A percentile compares a stretch with the other conserved stretches of the same genome.
Conservation (phyloP, 306 rosid species). For the Malus orientalis region DNA sequence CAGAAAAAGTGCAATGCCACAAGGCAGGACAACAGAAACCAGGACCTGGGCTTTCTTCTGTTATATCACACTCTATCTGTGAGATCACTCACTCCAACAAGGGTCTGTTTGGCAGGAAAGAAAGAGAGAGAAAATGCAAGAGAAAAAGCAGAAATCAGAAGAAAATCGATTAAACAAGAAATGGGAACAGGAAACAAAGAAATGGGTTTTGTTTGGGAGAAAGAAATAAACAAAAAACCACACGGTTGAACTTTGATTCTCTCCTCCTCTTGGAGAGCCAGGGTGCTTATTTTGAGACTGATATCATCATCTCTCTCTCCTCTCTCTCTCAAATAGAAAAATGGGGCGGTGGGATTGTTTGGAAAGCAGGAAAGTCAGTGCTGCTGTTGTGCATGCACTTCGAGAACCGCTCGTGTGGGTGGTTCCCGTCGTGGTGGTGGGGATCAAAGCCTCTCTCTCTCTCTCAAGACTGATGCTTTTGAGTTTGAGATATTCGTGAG, state of each 20-base stretch:
- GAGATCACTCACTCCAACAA: not conserved
- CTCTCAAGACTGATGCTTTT: not conserved
- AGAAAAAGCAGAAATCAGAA: not conserved
- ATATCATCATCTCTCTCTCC: not conserved
- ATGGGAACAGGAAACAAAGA: conserved; percentile 2
- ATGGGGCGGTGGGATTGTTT: not conserved
- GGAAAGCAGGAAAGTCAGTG: conserved; percentile 10
- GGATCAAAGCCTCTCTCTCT: not conserved
- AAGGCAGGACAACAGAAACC: not conserved
- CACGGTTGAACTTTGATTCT: conserved; percentile 15
- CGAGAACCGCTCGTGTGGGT: conserved; percentile 91
- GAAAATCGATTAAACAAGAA: not conserved
- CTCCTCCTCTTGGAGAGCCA: not conserved
- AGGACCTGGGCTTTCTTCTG: not conserved
- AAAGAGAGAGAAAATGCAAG: not conserved
- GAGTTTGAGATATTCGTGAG: not conserved
- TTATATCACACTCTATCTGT: not conserved
- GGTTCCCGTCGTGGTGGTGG: conserved; percentile 5
- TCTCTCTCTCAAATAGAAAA: not conserved
- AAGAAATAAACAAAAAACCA: conserved; percentile 17
- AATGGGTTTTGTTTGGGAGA: not conserved
- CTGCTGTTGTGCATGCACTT: conserved; percentile 32
- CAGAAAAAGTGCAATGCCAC: not conserved
- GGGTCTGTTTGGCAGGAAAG: conserved; percentile 10
- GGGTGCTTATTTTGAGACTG: conserved; percentile 38